These are phyloP conservation scores for Hepatocystis sp. DNA, from an alignment of 169 alveolate species.

Conservation along the genomic window DNA sequence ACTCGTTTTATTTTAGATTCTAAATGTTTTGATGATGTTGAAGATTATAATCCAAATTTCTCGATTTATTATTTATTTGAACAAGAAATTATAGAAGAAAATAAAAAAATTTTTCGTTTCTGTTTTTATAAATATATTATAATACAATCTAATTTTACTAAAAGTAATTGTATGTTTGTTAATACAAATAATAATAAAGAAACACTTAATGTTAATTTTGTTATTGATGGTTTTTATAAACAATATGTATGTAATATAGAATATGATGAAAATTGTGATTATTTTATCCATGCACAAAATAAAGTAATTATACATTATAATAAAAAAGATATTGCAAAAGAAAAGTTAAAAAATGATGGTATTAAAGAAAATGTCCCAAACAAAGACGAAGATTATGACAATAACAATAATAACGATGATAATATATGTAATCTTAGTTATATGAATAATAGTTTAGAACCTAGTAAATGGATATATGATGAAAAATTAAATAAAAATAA, in stretches of 20 bases:
- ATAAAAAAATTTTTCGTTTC: conserved; percentile 8
- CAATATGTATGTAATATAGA: conserved; percentile 12
- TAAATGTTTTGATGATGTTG: conserved; percentile 12
- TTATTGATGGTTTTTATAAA: conserved; percentile 2
- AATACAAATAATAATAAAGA: conserved; percentile 14
- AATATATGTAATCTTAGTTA: too few species aligned
- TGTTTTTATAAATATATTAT: conserved; percentile 20
- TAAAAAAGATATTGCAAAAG: too few species aligned
- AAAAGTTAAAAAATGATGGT: too few species aligned
- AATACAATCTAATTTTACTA: neutral
- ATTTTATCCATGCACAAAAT: conserved; percentile 16
- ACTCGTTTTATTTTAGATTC: neutral
- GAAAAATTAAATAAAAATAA: neutral
- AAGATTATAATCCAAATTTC: too few species aligned
- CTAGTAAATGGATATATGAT: conserved; percentile 9
- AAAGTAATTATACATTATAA: conserved; percentile 22
- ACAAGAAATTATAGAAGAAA: conserved; percentile 5
- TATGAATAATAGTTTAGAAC: too few species aligned
- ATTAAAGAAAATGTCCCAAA: too few species aligned
- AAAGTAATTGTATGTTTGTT: conserved; percentile 4
- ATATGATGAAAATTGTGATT: conserved; percentile 15
- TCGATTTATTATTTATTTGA: conserved; percentile 22
- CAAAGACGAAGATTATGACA: too few species aligned
- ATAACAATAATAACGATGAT: too few species aligned
- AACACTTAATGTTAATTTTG: conserved; percentile 4